Conservation (phyloP, 2,329 filamentous ascomycete species). For the Penicillium sclerotiorum region DNA sequence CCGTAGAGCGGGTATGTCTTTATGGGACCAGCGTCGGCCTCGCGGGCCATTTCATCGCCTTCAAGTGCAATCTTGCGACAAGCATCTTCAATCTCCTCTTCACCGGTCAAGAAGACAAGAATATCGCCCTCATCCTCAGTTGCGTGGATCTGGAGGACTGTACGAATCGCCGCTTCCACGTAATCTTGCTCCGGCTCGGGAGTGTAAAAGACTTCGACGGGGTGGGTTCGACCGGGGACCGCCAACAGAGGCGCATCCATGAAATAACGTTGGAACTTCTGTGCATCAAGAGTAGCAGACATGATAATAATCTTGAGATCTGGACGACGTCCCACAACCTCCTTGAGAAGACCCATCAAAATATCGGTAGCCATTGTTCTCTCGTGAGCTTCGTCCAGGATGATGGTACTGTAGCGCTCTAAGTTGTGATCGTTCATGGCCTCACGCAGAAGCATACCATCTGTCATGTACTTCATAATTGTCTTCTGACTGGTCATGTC, state of each 20-base stretch:
- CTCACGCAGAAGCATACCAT: conserved; percentile 96
- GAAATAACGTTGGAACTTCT: conserved; percentile 98
- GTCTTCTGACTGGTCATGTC: conserved; percentile 88
- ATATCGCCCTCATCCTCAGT: conserved; percentile 92
- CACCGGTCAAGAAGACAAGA: conserved; percentile 90
- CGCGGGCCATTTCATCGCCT: conserved; percentile 85
- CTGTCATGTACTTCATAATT: conserved; percentile 98
- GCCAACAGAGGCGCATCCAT: conserved; percentile 89
- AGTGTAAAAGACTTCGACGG: conserved; percentile 98
- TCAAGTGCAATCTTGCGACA: conserved; percentile 89
- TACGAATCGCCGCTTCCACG: conserved; percentile 90
- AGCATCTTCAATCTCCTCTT: conserved; percentile 98
- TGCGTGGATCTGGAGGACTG: conserved; percentile 94
- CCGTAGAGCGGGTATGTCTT: conserved; percentile 93
- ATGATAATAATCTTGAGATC: conserved; percentile 99
- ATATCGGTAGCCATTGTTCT: conserved; percentile 96
- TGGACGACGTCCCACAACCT: conserved; percentile 76
- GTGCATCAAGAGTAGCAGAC: conserved; percentile 94
- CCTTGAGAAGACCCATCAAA: conserved; percentile 93
- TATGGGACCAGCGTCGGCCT: conserved; percentile 88
- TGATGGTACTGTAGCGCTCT: conserved; percentile 92
- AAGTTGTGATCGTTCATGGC: conserved; percentile 95
- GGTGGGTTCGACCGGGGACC: conserved; percentile 91
- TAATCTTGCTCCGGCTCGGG: conserved; percentile 95
- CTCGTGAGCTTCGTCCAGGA: conserved; percentile 98